phyloP scores from a whole-genome alignment of 345 rosid genomes.

The Populus ilicifolia region DNA sequence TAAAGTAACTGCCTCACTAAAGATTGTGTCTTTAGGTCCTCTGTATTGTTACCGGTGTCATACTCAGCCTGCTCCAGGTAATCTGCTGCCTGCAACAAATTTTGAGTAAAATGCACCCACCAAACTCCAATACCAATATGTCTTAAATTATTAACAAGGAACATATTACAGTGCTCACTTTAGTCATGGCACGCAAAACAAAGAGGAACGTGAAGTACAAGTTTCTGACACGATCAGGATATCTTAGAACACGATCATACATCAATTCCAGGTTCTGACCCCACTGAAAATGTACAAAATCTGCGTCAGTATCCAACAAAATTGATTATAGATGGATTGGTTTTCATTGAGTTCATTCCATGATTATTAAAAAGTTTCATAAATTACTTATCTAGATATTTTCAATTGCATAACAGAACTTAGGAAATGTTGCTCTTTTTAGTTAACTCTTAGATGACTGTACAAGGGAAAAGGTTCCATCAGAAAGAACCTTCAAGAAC shows the following conservation, averaged over 20 bases:
- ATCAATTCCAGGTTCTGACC: constrained; percentile 78
- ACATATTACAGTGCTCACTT: constrained; percentile 39
- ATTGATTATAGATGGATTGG: not conserved
- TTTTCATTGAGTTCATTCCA: not conserved
- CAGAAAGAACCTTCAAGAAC: not conserved
- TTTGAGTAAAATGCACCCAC: not conserved
- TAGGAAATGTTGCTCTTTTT: not conserved
- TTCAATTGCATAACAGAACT: not conserved
- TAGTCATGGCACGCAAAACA: constrained; percentile 85
- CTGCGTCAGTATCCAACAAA: not conserved
- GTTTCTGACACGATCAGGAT: constrained; percentile 84
- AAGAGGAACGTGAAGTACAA: constrained; percentile 88
- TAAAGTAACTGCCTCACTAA: constrained; percentile 64
- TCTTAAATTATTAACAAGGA: not conserved
- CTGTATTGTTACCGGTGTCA: constrained; percentile 68
- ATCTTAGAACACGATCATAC: constrained; percentile 75
- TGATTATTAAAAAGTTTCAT: not conserved
- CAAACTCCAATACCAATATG: not conserved
- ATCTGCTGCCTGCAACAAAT: not conserved
- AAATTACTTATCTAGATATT: not conserved
- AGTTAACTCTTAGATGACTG: not conserved
- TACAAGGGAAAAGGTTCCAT: not conserved
- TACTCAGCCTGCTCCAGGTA: constrained; percentile 85
- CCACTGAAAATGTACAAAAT: constrained; percentile 50
- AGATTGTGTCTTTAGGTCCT: constrained; percentile 80